phyloP scores from a whole-genome alignment of 495 filamentous ascomycete species.

The Neurospora sp. region DNA sequence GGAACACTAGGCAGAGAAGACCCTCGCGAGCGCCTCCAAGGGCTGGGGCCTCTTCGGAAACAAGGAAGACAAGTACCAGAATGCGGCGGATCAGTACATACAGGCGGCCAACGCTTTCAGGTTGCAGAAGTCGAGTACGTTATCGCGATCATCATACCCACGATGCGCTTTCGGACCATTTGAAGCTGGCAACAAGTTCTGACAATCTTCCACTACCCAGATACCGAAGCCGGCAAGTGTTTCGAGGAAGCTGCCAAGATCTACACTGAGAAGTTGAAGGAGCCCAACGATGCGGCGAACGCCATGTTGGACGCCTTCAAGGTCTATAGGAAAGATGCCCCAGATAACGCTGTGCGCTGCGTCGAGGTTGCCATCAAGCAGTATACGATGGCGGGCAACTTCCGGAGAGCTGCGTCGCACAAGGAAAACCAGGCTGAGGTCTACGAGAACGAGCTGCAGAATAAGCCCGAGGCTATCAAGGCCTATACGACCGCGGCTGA shows the following conservation, averaged over 20 bases:
- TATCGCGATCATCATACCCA: not conserved
- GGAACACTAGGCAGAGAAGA: constrained; percentile 63
- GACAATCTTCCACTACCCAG: constrained; percentile 24
- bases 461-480: constrained; percentile 64
- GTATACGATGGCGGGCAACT: constrained; percentile 76
- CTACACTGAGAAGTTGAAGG: constrained; percentile 66
- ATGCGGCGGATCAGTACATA: constrained; percentile 69
- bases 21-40: constrained; percentile 52
- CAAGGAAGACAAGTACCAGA: constrained; percentile 69
- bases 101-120: constrained; percentile 77
- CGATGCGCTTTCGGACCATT: not conserved
- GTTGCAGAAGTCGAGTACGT: constrained; percentile 57
- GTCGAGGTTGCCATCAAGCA: constrained; percentile 65
- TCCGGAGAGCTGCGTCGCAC: constrained; percentile 77
- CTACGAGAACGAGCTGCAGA: constrained; percentile 67
- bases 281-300: constrained; percentile 83
- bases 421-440: constrained; percentile 78
- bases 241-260: constrained; percentile 73
- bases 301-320: constrained; percentile 65
- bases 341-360: constrained; percentile 66
- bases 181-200: not conserved
- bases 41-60: constrained; percentile 70
- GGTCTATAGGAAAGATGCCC: constrained; percentile 71
- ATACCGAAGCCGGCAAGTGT: constrained; percentile 68
- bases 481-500: constrained; percentile 72